Conservation (phyloP, 2,329 filamentous ascomycete genomes). For the Podosphaera leucotricha region DNA sequence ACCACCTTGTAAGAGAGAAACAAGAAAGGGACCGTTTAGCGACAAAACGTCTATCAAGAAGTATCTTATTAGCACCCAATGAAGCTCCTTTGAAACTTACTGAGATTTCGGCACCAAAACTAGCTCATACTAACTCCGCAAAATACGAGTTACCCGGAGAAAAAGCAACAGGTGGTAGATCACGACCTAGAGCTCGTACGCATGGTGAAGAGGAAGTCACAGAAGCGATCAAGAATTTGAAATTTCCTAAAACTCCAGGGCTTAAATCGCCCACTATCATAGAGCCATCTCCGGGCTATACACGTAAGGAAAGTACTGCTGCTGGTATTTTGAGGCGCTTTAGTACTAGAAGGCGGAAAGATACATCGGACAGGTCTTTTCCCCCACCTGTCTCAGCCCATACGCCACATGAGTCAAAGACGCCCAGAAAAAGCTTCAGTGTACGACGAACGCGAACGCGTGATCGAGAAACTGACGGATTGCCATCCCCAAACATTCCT, state of each 20-base stretch:
- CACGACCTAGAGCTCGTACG: conserved; percentile 66
- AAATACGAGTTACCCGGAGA: conserved; percentile 78
- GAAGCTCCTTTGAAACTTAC: conserved; percentile 35
- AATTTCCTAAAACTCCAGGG: conserved; percentile 25
- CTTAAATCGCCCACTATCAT: conserved; percentile 24
- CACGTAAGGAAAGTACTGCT: conserved; percentile 70
- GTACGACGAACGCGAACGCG: conserved; percentile 38
- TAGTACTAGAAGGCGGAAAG: conserved; percentile 61
- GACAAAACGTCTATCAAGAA: conserved; percentile 32
- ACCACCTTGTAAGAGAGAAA: conserved; percentile 91
- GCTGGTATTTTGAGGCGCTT: conserved; percentile 68
- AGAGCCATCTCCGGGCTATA: conserved; percentile 29
- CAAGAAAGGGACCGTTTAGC: conserved; percentile 48
- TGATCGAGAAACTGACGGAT: conserved; percentile 24
- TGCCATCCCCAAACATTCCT: conserved; percentile 23
- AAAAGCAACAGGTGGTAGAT: conserved; percentile 60
- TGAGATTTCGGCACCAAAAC: conserved; percentile 58
- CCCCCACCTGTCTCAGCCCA: conserved; percentile 60
- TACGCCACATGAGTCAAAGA: conserved; percentile 42
- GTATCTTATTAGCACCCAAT: conserved; percentile 30
- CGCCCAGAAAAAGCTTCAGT: conserved; percentile 71
- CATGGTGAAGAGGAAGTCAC: conserved; percentile 83
- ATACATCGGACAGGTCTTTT: conserved; percentile 33
- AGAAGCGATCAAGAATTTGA: conserved; percentile 45
- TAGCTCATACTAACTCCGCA: conserved; percentile 68